Evolutionary conservation across 495 filamentous ascomycete species (phyloP).

Genomic region (Penicillium argentinense): DNA sequence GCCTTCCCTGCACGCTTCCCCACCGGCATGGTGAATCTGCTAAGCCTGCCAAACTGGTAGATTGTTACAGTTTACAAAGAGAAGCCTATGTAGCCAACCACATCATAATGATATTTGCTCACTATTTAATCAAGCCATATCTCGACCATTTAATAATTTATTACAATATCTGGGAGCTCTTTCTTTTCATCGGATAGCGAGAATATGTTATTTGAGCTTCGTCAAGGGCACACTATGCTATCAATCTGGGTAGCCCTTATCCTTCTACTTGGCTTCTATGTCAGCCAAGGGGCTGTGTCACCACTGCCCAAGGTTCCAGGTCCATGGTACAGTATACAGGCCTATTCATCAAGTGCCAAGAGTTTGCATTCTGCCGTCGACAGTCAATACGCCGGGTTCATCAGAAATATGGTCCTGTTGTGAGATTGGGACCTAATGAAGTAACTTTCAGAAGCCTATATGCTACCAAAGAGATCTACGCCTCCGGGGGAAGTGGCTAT

Average conservation of each 20-base stretch:
- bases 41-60: background rate
- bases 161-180: too few relatives aligned
- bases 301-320: conserved; percentile 45
- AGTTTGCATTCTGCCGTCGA: conserved; percentile 54
- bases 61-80: background rate
- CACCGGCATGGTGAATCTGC: background rate
- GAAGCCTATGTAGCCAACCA: too few relatives aligned
- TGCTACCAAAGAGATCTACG: conserved; percentile 66
- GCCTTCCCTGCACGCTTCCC: conserved; percentile 13
- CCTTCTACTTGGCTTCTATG: conserved; percentile 10
- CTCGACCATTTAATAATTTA: background rate
- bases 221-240: too few relatives aligned
- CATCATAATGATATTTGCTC: too few relatives aligned
- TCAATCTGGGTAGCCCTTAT: conserved; percentile 18
- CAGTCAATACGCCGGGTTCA: conserved; percentile 57
- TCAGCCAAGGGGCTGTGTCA: conserved; percentile 6
- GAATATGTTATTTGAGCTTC: too few relatives aligned
- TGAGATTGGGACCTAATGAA: conserved; percentile 60
- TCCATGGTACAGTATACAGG: conserved; percentile 53
- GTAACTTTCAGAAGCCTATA: conserved; percentile 57
- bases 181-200: too few relatives aligned
- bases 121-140: too few relatives aligned
- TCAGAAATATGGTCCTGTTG: conserved; percentile 53
- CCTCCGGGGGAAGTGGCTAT: conserved; percentile 63
- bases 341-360: conserved; percentile 54